A percentile compares a stretch with the other conserved stretches of the same genome.
These are phyloP conservation scores for Leptographium flavum DNA, from an alignment of 2,329 filamentous ascomycete genomes.

Conservation along the genomic window DNA sequence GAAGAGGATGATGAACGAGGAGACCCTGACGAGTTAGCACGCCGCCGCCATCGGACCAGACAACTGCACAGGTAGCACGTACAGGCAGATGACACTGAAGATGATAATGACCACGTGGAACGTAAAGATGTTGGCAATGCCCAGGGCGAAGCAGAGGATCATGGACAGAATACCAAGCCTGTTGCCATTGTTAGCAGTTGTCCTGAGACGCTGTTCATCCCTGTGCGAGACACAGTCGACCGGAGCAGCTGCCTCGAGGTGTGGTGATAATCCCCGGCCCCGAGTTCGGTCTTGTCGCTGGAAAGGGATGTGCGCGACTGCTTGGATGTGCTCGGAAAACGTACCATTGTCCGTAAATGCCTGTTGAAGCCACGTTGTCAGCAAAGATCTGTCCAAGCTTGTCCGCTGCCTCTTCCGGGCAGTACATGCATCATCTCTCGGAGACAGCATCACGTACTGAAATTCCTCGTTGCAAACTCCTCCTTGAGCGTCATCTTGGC, in stretches of 20 bases:
- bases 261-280: too few relatives aligned
- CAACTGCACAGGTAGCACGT: conserved; percentile 17
- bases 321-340: conserved; percentile 18
- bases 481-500: conserved; percentile 42
- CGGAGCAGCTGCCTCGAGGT: not conserved
- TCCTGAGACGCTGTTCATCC: too few relatives aligned
- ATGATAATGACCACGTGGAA: conserved; percentile 32
- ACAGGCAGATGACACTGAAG: conserved; percentile 40
- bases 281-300: too few relatives aligned
- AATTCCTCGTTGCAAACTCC: conserved; percentile 59
- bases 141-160: conserved; percentile 55
- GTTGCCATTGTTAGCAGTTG: too few relatives aligned
- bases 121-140: conserved; percentile 54
- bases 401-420: not conserved
- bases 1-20: conserved; percentile 63
- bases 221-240: not conserved
- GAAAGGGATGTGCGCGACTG: too few relatives aligned
- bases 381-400: too few relatives aligned
- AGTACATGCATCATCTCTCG: not conserved
- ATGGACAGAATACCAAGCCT: conserved; percentile 59
- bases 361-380: conserved; percentile 22
- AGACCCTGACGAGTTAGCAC: conserved; percentile 34
- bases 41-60: not conserved
- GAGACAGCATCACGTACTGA: conserved; percentile 34
- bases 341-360: conserved; percentile 67